Percentiles rank a stretch among this genome's conserved stretches.
Evolutionary conservation across 768 basidiomycete species (phyloP).

Genomic region (Coprinellus micaceus): DNA sequence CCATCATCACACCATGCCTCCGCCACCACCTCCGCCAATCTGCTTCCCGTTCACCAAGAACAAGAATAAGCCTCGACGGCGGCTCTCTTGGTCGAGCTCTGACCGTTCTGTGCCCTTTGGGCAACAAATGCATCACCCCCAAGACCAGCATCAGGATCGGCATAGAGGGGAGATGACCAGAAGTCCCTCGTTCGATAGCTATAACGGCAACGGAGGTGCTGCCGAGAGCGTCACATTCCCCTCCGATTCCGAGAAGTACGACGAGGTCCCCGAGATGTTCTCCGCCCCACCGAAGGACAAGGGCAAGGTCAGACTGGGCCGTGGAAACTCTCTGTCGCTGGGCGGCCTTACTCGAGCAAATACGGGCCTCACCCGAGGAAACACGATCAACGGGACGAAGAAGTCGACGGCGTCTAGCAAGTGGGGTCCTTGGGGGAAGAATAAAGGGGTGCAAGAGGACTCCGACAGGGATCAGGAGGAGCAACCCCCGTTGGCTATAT

Average conservation of each 20-base stretch:
- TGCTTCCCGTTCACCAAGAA: slow-evolving; percentile 57
- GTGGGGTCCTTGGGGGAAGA: slow-evolving; percentile 76
- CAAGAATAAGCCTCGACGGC: slow-evolving; percentile 38
- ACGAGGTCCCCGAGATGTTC: slow-evolving; percentile 36
- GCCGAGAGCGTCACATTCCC: slow-evolving; percentile 53
- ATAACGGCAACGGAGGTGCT: slow-evolving; percentile 35
- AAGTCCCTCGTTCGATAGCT: slow-evolving; percentile 26
- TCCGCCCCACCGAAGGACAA: slow-evolving; percentile 32
- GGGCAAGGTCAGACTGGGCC: slow-evolving; percentile 19
- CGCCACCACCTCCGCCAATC: slow-evolving; percentile 50
- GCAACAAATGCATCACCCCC: no score
- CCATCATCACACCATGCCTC: slow-evolving; percentile 2
- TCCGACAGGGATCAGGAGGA: slow-evolving; percentile 30
- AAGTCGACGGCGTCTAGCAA: slow-evolving; percentile 42
- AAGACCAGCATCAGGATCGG: no score
- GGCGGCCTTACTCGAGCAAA: no score
- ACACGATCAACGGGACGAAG: slow-evolving; percentile 58
- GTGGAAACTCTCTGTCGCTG: background rate
- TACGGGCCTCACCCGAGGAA: slow-evolving; percentile 43
- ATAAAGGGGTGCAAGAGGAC: slow-evolving; percentile 47
- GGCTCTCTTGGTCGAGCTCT: slow-evolving; percentile 46
- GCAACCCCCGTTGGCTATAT: slow-evolving; percentile 25
- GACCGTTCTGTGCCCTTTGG: slow-evolving; percentile 16
- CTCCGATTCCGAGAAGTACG: slow-evolving; percentile 61
- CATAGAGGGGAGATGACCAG: slow-evolving; percentile 32